These are phyloP conservation scores for Lophium mytilinum DNA, from an alignment of 495 filamentous ascomycete genomes.

Conservation along the genomic window DNA sequence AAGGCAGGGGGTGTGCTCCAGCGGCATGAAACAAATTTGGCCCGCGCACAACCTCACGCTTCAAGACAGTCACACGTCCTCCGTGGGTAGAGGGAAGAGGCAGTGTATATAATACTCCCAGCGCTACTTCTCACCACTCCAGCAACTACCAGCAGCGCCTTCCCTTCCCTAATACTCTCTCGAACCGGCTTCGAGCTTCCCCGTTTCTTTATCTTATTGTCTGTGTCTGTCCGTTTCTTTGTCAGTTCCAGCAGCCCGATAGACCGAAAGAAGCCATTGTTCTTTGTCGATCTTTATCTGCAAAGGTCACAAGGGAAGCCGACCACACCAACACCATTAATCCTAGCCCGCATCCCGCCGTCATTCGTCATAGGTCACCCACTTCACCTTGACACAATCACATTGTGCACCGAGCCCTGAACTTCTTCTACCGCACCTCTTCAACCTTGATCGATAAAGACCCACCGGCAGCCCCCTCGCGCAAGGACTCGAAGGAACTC, in stretches of 20 bases:
- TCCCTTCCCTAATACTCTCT: neutral
- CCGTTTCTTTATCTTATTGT: neutral
- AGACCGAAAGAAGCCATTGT: neutral
- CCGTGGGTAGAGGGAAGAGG: neutral
- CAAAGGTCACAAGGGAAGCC: conserved; percentile 13
- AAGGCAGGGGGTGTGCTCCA: conserved; percentile 5
- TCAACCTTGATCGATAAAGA: neutral
- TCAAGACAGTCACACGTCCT: no score
- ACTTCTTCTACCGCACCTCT: neutral
- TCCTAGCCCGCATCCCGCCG: neutral
- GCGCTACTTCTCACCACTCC: neutral
- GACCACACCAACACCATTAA: neutral
- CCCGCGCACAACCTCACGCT: neutral
- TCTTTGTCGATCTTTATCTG: conserved; percentile 15
- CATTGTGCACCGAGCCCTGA: neutral
- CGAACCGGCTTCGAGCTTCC: neutral
- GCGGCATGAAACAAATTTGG: conserved; percentile 1
- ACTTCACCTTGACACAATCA: neutral
- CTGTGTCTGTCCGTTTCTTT: neutral
- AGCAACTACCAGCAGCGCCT: neutral
- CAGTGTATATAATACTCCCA: neutral
- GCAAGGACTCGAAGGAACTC: neutral
- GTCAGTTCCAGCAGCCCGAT: neutral
- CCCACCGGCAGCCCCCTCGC: neutral
- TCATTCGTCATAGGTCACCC: neutral